phyloP scores from a whole-genome alignment of 176 grass and related monocot genomes.

The Metroxylon sagu region DNA sequence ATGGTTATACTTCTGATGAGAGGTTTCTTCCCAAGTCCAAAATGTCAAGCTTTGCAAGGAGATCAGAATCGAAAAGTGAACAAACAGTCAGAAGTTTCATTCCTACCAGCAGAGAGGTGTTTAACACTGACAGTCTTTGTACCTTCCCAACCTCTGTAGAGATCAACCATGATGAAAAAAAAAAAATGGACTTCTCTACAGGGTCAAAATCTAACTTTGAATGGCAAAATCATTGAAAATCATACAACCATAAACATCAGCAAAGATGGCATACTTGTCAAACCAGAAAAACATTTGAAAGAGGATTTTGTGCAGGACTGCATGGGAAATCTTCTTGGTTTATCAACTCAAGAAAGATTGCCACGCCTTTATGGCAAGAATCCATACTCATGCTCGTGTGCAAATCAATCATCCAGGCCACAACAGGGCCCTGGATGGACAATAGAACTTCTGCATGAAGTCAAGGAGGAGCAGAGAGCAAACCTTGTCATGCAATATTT shows the following conservation, averaged over 20 bases:
- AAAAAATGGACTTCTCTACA: constrained; percentile 28
- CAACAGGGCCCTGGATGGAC: constrained; percentile 26
- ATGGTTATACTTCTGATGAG: constrained; percentile 30
- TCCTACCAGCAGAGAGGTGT: constrained; percentile 18
- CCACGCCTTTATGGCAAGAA: constrained; percentile 18
- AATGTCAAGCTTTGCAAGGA: constrained; percentile 31
- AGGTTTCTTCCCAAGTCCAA: constrained; percentile 25
- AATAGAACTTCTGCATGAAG: constrained; percentile 45
- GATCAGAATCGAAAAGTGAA: constrained; percentile 22
- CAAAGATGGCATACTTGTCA: constrained; percentile 20
- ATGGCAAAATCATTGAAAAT: constrained; percentile 6
- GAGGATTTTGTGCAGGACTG: constrained; percentile 25
- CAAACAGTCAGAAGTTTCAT: constrained; percentile 19
- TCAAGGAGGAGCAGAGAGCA: constrained; percentile 41
- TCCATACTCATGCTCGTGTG: constrained; percentile 33
- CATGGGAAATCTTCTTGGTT: constrained; percentile 29
- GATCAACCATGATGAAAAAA: constrained; percentile 28
- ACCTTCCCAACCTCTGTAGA: constrained; percentile 51
- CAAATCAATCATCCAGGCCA: background rate
- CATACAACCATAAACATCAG: constrained; percentile 15
- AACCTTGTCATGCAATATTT: constrained; percentile 19
- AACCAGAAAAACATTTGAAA: constrained; percentile 25
- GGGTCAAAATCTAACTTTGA: constrained; percentile 11
- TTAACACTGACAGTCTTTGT: constrained; percentile 23
- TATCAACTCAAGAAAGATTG: constrained; percentile 31